A percentile compares a stretch with the other conserved stretches of the same genome.
These are phyloP conservation scores for Saccharomycopsis sp. DNA, from an alignment of 805 yeast species.

Conservation along the genomic window DNA sequence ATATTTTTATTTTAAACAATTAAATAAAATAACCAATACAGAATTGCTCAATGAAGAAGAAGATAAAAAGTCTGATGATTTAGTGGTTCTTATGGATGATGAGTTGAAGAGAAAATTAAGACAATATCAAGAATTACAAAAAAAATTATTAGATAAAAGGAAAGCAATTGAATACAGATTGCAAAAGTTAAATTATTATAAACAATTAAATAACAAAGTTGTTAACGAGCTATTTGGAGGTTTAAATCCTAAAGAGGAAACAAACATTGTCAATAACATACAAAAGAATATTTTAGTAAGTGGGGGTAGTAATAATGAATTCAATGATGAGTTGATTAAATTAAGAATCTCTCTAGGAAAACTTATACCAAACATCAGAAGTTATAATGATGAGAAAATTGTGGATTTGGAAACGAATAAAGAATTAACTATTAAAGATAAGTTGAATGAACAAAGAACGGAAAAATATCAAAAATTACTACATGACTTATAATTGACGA, in stretches of 20 bases:
- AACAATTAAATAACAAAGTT: neutral
- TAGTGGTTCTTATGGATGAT: neutral
- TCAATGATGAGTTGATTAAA: constrained; percentile 12
- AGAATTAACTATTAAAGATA: too few relatives aligned
- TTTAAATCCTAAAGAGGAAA: neutral
- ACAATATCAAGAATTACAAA: neutral
- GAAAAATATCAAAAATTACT: too few relatives aligned
- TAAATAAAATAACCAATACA: neutral
- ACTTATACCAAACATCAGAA: neutral
- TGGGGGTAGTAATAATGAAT: constrained; percentile 11
- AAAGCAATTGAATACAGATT: neutral
- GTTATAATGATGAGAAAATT: neutral
- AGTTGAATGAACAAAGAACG: neutral
- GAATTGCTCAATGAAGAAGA: neutral
- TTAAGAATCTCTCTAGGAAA: constrained; percentile 4
- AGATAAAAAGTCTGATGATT: constrained; percentile 1
- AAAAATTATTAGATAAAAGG: neutral
- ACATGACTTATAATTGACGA: too few relatives aligned
- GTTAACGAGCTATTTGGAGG: neutral
- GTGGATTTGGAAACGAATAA: neutral
- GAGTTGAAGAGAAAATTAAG: neutral
- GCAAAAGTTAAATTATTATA: constrained; percentile 1
- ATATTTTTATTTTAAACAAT: constrained; percentile 1
- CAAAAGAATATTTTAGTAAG: constrained; percentile 9
- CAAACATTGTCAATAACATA: neutral